Conservation (phyloP, 2,329 filamentous ascomycete genomes). For the Paraphaeosphaeria sporulosa region DNA sequence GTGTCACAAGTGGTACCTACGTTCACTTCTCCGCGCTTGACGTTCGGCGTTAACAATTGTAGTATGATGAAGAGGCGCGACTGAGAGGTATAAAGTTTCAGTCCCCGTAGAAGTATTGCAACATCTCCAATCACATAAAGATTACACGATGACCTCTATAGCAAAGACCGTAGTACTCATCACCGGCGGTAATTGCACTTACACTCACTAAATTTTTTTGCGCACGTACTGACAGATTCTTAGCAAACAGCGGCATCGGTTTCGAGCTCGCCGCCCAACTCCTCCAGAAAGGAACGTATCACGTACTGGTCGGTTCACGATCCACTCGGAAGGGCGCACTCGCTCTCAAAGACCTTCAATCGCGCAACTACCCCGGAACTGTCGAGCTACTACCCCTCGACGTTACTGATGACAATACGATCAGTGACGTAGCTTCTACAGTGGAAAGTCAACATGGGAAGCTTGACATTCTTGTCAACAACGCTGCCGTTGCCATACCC, state of each 20-base stretch:
- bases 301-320: slow-evolving; percentile 35
- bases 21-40: neutral
- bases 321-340: slow-evolving; percentile 33
- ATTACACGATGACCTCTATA: slow-evolving; percentile 22
- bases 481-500: slow-evolving; percentile 42
- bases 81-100: neutral
- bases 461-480: slow-evolving; percentile 51
- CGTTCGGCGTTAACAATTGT: neutral
- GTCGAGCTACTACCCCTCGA: slow-evolving; percentile 54
- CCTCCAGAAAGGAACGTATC: slow-evolving; percentile 46
- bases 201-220: neutral
- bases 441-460: slow-evolving; percentile 41
- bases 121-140: neutral
- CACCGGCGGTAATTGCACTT: slow-evolving; percentile 47
- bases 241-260: slow-evolving; percentile 59
- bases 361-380: slow-evolving; percentile 34
- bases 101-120: neutral
- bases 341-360: slow-evolving; percentile 35
- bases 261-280: slow-evolving; percentile 54
- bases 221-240: neutral
- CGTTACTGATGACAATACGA: slow-evolving; percentile 52
- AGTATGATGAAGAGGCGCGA: neutral
- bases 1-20: neutral
- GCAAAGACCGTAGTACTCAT: slow-evolving; percentile 45
- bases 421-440: slow-evolving; percentile 44